Base-by-base conservation (phyloP, 148 eudicot species). In the Chenopodium berlandieri region DNA sequence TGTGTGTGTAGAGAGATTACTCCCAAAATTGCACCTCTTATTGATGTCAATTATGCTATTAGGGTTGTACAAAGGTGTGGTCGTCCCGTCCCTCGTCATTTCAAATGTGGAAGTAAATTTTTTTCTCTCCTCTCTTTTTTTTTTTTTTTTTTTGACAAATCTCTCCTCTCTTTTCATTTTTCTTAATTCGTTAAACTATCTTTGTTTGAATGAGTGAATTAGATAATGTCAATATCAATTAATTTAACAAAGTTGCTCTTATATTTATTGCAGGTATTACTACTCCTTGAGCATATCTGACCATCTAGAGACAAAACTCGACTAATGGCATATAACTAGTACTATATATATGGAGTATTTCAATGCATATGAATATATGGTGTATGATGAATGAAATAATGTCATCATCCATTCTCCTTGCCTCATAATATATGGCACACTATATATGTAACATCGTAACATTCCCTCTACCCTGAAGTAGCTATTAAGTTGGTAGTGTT, bases 41-140 rank as follows among this genome's bases (percentile, higher is more conserved):
- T 85, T 46, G 74, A 85, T 65, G 89, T 71, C 19, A 81, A 82
- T 20, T 81, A 85, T 71, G 85, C 80, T 34, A 73, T 87, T 31
- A 62, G 80, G 9, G 84, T 87, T 7, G 47, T 87, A 17, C 78
- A 85, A 54, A 40, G 84, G 22, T 87, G 89, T 58, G 87, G 87
- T 25, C 85, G 87, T 40, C 80, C 50, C 50, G 87, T 87, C 54
- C 89, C 87, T 75, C 89, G 86, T 23, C 84, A 87, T 37, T 87
- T 58, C 78, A 83, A 87, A 84, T 87, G 89, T 81, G 89, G 89
- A 83, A 87, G 89, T 85, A 76, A 73, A 83, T 3, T 34, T 4
- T 16, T 32, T 60, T n/a, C n/a, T 14, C 34, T 71, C 63, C 30
- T 27, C 23, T 14, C 65, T 19, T 2, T 58, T 27, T 23, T 23